Evolutionary conservation across 495 filamentous ascomycete genomes (phyloP).

Genomic region (Viridothelium virens): DNA sequence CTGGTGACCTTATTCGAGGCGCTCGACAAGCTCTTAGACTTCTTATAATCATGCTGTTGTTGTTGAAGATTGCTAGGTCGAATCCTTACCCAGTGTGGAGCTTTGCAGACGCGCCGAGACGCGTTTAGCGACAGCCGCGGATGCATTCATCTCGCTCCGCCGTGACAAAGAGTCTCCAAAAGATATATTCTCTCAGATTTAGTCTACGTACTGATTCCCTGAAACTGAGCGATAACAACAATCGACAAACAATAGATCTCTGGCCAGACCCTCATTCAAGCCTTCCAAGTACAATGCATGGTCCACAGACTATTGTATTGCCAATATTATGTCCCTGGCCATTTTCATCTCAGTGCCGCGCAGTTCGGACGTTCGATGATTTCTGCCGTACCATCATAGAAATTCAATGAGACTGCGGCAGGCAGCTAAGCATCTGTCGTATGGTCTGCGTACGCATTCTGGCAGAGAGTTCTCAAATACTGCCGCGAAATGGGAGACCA

Average conservation of each 20-base stretch:
- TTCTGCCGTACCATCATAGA: not conserved
- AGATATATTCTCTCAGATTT: too few relatives aligned
- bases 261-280: too few relatives aligned
- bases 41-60: conserved; percentile 14
- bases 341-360: too few relatives aligned
- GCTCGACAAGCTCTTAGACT: not conserved
- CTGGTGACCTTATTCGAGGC: conserved; percentile 5
- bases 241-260: too few relatives aligned
- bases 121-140: conserved; percentile 8
- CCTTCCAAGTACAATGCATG: too few relatives aligned
- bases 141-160: too few relatives aligned
- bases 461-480: not conserved
- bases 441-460: not conserved
- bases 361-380: too few relatives aligned
- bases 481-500: not conserved
- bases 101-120: conserved; percentile 5
- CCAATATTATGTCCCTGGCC: not conserved
- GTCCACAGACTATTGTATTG: not conserved
- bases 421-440: not conserved
- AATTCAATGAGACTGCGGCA: not conserved
- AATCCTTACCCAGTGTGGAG: not conserved
- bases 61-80: conserved; percentile 14
- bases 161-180: too few relatives aligned
- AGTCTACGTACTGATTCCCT: too few relatives aligned
- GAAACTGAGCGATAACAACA: too few relatives aligned